phyloP scores from a whole-genome alignment of 192 early-diverging fungal genomes.

The Coemansia sp. region DNA sequence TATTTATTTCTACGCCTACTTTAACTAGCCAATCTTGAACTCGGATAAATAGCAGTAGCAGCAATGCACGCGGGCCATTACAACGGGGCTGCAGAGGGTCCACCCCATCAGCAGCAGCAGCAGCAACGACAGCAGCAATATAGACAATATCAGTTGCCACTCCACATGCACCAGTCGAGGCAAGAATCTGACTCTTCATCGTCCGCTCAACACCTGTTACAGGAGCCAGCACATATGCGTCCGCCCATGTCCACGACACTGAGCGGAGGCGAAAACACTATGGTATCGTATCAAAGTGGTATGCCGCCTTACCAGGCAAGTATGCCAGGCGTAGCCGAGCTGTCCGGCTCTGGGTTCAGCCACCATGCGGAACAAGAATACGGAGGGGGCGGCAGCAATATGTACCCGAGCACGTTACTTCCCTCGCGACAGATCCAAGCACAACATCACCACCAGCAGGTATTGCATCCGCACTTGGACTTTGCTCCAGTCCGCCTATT shows the following conservation, averaged over 20 bases:
- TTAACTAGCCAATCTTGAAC: not conserved
- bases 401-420: conserved; percentile 35
- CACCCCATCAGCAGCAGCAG: conserved; percentile 12
- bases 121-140: conserved; percentile 12
- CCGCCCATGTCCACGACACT: not conserved
- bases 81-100: conserved; percentile 11
- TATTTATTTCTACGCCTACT: not conserved
- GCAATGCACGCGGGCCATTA: conserved; percentile 18
- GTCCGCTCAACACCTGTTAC: not conserved
- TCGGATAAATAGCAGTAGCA: conserved; percentile 8
- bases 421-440: conserved; percentile 32
- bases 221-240: not conserved
- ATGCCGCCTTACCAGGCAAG: not conserved
- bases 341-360: not conserved
- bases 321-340: conserved; percentile 2
- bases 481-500: conserved; percentile 36
- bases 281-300: not conserved
- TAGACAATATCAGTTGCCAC: conserved; percentile 9
- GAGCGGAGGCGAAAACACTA: not conserved
- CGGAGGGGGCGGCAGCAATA: not conserved
- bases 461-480: conserved; percentile 22
- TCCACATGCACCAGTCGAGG: not conserved
- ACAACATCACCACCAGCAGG: conserved; percentile 18
- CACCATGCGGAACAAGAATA: not conserved
- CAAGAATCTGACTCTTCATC: not conserved